Evolutionary conservation across 1,139 yeast genomes (phyloP), one percentile per base, ranked within the genome.

Genomic region (Debaryomycetaceae sp.): DNA sequence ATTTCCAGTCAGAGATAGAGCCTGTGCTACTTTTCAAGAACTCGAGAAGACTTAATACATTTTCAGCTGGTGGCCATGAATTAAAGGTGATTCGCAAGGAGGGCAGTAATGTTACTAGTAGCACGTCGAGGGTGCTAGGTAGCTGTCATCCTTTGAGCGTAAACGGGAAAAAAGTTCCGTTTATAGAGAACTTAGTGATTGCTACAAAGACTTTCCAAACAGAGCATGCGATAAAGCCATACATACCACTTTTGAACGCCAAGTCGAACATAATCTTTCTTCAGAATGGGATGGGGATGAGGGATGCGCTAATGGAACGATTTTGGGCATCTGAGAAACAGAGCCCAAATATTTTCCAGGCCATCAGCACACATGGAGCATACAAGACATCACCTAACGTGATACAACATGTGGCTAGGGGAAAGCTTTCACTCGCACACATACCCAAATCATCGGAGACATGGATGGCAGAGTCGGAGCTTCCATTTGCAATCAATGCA

Each of bases 321-420:
- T 69, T 82, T n/a, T 89, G 95, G 85, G 80, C 81, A 1, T 58
- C 60, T 1, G 48, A 55, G 1, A 47, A 46, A 0, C 42, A 56
- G 1, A 59, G 82, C 44, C 96, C 96, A 14, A 68, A 66, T 14
- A 58, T 91, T 6, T 80, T 73, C 56, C 85, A 83, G 57, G 97
- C 91, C 39, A 82, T 91, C 13, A 83, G 84, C 36, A 78, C 89
- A 2, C 97, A 91, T 63, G 98, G 97, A 4, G 89, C 86, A 23
- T 75, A 73, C 54, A 66, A 71, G 45, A 53, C 63, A 0, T 59
- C 69, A 5, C 72, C 76, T 1, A 79, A 75, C 46, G 60, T 67
- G 5, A 66, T 73, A n/a, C 78, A 80, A 37, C 95, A 85, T 63
- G 89, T 84, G 6, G 93, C 91, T 0, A 61, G 62, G 29, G 95